These are phyloP conservation scores for Colletotrichum magnum DNA, from an alignment of 2,329 filamentous ascomycete species.

Conservation along the genomic window DNA sequence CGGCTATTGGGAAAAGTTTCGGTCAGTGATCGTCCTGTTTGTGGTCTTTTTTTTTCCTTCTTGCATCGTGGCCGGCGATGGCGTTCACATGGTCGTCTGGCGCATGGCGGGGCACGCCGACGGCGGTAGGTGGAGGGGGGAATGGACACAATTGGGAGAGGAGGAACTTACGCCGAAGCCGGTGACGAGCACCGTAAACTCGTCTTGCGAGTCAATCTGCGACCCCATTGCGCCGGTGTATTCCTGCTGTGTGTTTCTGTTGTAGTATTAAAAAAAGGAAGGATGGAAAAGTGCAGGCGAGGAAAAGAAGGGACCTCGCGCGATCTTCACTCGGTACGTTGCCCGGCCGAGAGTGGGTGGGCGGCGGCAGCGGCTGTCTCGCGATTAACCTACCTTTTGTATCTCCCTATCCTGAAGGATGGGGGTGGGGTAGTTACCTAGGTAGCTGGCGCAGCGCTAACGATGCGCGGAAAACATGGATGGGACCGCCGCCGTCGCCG, in stretches of 20 bases:
- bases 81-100: not conserved
- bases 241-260: not conserved
- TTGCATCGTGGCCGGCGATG: constrained; percentile 4
- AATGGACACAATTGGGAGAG: not conserved
- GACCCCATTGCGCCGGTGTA: constrained; percentile 51
- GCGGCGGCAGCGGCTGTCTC: constrained; percentile 1
- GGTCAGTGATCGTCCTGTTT: not conserved
- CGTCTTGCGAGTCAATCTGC: constrained; percentile 55
- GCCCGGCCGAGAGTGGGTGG: not conserved
- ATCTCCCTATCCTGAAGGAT: not conserved
- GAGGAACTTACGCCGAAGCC: constrained; percentile 69
- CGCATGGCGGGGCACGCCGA: not conserved
- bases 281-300: not conserved
- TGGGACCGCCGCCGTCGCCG: too few species aligned
- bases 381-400: too few species aligned
- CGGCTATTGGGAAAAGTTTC: constrained; percentile 64
- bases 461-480: not conserved
- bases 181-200: constrained; percentile 72
- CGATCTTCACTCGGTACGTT: too few species aligned
- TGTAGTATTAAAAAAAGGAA: not conserved
- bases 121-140: constrained; percentile 14
- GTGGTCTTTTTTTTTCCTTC: too few species aligned
- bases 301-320: not conserved
- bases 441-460: not conserved
- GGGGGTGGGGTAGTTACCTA: constrained; percentile 3